A percentile compares a stretch with the other conserved stretches of the same genome.
Conservation (phyloP, 2,329 filamentous ascomycete species). For the Colletotrichum orchidophilum region DNA sequence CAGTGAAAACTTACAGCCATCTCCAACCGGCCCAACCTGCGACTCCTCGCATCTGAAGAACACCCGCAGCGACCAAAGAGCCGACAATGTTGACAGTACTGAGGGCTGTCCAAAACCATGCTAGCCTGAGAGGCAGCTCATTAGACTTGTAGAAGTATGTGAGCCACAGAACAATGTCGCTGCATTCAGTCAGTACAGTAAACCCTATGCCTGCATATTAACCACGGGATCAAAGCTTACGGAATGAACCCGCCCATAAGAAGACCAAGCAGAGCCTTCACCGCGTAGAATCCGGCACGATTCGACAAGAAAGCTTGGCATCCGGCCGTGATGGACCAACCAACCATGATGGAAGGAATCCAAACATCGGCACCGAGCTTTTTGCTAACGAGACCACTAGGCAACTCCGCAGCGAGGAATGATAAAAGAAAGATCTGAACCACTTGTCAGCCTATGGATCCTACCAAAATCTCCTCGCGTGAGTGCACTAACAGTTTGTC, state of each 20-base stretch:
- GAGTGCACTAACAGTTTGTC: constrained; percentile 45
- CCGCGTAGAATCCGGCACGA: constrained; percentile 50
- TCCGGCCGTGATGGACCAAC: constrained; percentile 51
- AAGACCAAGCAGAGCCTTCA: constrained; percentile 55
- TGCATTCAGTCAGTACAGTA: background rate
- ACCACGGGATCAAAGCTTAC: constrained; percentile 42
- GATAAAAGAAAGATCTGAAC: constrained; percentile 51
- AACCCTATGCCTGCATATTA: no score
- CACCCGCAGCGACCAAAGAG: constrained; percentile 57
- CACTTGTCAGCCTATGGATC: constrained; percentile 18
- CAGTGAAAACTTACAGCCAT: constrained; percentile 46
- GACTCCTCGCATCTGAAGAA: constrained; percentile 47
- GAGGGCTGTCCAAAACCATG: constrained; percentile 43
- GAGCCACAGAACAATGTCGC: constrained; percentile 43
- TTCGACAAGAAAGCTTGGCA: constrained; percentile 49
- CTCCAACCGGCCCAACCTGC: constrained; percentile 50
- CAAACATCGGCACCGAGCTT: constrained; percentile 58
- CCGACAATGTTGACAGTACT: constrained; percentile 43
- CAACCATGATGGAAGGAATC: constrained; percentile 53
- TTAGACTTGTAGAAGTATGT: constrained; percentile 45
- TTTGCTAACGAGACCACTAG: constrained; percentile 60
- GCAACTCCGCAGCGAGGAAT: constrained; percentile 58
- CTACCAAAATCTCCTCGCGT: background rate
- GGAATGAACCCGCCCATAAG: constrained; percentile 62
- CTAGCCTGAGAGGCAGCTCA: constrained; percentile 42